A percentile compares a stretch with the other conserved stretches of the same genome.
These are phyloP conservation scores for Dendrothele bispora DNA, from an alignment of 768 basidiomycete species.

Conservation along the genomic window DNA sequence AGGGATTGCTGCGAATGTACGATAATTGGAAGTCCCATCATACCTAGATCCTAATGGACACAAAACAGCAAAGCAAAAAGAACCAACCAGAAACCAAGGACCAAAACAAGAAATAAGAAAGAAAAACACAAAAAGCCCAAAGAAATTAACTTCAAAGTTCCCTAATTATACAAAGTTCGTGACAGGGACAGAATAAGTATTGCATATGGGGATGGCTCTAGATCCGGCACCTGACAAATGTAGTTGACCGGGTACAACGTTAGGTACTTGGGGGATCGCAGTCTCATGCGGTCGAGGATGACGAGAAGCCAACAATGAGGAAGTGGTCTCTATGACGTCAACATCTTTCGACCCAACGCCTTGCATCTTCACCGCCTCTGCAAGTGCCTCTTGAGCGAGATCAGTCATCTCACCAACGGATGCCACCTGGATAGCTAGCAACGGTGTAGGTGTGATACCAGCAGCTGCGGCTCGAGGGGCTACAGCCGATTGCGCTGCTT, in stretches of 20 bases:
- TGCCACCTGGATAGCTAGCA: slow-evolving; percentile 47
- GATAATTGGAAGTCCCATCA: slow-evolving; percentile 24
- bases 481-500: slow-evolving; percentile 71
- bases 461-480: slow-evolving; percentile 45
- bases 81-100: slow-evolving; percentile 23
- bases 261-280: no score
- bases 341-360: slow-evolving; percentile 75
- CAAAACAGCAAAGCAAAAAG: slow-evolving; percentile 18
- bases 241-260: no score
- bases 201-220: not conserved
- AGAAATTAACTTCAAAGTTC: slow-evolving; percentile 27
- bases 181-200: not conserved
- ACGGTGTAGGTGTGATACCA: slow-evolving; percentile 35
- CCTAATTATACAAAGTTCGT: slow-evolving; percentile 12
- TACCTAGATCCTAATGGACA: slow-evolving; percentile 15
- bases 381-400: slow-evolving; percentile 67
- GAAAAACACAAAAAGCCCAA: slow-evolving; percentile 24
- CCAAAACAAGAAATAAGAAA: slow-evolving; percentile 18
- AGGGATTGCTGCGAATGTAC: slow-evolving; percentile 9
- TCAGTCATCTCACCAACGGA: slow-evolving; percentile 52
- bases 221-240: no score
- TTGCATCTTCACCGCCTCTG: slow-evolving; percentile 76
- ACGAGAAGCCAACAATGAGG: slow-evolving; percentile 46
- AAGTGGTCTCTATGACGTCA: slow-evolving; percentile 76
- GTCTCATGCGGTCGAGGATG: slow-evolving; percentile 22